Base-by-base conservation (phyloP, 1,284 basidiomycete species). In the Rhodotorula sp. region DNA sequence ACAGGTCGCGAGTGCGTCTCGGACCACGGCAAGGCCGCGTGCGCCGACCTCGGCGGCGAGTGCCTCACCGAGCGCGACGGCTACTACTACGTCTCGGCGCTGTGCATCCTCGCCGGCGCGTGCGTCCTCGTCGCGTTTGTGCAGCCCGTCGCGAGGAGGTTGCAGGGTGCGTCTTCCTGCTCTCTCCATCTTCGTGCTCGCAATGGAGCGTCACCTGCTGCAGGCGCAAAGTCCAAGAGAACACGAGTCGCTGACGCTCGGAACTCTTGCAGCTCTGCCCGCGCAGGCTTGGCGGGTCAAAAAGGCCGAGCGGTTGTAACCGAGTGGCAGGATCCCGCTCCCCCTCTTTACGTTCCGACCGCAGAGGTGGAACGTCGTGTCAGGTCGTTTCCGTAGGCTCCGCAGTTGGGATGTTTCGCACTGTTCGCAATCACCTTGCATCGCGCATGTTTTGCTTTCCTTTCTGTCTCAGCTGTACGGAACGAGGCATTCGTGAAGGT, bases 31-130 rank as follows among this genome's bases (percentile, higher is more conserved):
- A 96, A 93, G 80, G 84, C 87, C 2, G 83, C 85, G 3, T 99
- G 97, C 81, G 83, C 85, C 14, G 87, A 89, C 2, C 84, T 91
- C 44, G 89, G 87, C 17, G 96, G 97, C 1, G 82, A 85, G 59
- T 99, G 97, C 81, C 82, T 90, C 61, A 91, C 90, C 1, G 87
- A 91, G 79, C 86, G 87, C 45, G 97, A 99, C 81, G 96, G 97
- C 2, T 99, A 97, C 82, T 99, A 94, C 81, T 87, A 89, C 75
- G 89, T 96, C 67, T 91, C 90, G 34, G 87, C 83, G 12, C 80
- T 93, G 27, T 98, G 95, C 82, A 85, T 98, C 71, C 80, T 83
- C 9, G 83, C 94, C 55, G 94, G 93, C 9, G 84, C 89, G 7
- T 72, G 88, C 2, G 85, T 93, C 72, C 84, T 98, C 53, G 75